Conservation (phyloP, 805 yeast genomes). For the Yamadazyma scolyti region DNA sequence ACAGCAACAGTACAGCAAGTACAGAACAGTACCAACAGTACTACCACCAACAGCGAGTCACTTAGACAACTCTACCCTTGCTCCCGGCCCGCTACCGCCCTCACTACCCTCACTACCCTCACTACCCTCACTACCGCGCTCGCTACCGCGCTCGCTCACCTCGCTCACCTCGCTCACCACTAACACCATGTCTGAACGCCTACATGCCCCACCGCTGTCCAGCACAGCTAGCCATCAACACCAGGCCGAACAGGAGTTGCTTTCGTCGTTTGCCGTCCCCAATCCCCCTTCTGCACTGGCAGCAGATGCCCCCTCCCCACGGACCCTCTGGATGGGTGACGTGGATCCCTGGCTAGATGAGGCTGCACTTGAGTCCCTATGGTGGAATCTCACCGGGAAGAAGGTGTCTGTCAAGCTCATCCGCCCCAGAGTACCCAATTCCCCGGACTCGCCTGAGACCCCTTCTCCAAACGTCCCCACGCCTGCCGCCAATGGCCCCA, state of each 20-base stretch:
- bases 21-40: no score
- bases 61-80: no score
- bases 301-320: slow-evolving; percentile 34
- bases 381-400: slow-evolving; percentile 59
- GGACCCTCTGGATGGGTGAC: slow-evolving; percentile 88
- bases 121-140: no score
- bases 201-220: slow-evolving; percentile 2
- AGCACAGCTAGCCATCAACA: slow-evolving; percentile 39
- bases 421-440: slow-evolving; percentile 34
- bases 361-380: slow-evolving; percentile 43
- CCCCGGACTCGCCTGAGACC: no score
- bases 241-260: slow-evolving; percentile 41
- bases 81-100: no score
- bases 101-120: no score
- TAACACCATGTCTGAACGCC: no score
- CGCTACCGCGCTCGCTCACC: no score
- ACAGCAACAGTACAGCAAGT: no score
- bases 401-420: slow-evolving; percentile 66
- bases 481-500: slow-evolving; percentile 10
- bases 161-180: no score
- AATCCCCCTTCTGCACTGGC: slow-evolving; percentile 39
- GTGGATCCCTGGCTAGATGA: slow-evolving; percentile 79
- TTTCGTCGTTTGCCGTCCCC: slow-evolving; percentile 35
- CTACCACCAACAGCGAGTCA: no score
- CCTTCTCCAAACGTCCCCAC: no score